phyloP scores from a whole-genome alignment of 1,284 basidiomycete species.

The Austroboletus niveus region DNA sequence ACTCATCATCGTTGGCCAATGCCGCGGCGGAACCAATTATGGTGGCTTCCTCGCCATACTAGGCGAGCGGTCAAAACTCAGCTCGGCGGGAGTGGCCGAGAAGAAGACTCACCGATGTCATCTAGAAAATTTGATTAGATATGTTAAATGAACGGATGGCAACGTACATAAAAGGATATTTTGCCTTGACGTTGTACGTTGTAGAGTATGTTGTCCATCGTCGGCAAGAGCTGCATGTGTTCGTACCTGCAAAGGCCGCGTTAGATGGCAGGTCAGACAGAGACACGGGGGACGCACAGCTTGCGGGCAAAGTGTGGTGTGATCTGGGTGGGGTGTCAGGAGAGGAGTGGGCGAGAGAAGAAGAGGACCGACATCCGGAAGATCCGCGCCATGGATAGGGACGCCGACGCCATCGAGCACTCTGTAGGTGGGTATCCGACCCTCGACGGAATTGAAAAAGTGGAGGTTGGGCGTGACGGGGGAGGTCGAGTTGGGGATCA shows the following conservation, averaged over 20 bases:
- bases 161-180: constrained; percentile 87
- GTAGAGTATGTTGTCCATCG: constrained; percentile 85
- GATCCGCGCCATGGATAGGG: constrained; percentile 65
- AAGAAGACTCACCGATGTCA: constrained; percentile 63
- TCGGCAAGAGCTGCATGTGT: constrained; percentile 82
- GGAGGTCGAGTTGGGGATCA: constrained; percentile 61
- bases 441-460: constrained; percentile 76
- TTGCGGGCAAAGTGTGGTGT: constrained; percentile 69
- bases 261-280: neutral
- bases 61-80: constrained; percentile 14
- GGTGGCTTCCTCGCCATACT: constrained; percentile 91
- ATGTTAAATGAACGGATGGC: constrained; percentile 10
- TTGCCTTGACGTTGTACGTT: constrained; percentile 93
- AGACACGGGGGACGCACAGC: constrained; percentile 46
- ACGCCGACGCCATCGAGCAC: constrained; percentile 77
- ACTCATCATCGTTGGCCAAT: constrained; percentile 84
- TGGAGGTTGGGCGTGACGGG: constrained; percentile 65
- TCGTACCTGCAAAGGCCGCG: constrained; percentile 55
- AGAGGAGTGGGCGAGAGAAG: neutral
- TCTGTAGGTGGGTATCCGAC: constrained; percentile 78
- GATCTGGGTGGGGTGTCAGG: constrained; percentile 47
- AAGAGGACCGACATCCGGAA: constrained; percentile 63
- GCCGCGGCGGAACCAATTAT: constrained; percentile 90
- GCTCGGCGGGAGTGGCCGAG: neutral
- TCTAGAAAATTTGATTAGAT: constrained; percentile 41